Base-by-base conservation (phyloP, 1,284 basidiomycete genomes). In the Sanghuangporus baumii region DNA sequence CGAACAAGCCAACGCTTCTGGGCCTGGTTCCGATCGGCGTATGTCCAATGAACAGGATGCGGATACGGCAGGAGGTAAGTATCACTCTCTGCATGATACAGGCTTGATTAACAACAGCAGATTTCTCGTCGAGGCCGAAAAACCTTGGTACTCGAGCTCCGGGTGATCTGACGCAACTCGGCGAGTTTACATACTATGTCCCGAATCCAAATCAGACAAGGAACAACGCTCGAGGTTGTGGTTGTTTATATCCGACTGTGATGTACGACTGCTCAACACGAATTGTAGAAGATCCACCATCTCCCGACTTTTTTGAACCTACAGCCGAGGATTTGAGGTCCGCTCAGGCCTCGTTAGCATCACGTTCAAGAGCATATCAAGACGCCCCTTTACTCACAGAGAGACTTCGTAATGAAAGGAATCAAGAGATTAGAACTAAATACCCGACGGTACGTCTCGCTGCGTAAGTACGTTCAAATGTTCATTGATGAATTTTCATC, bases 301-400 rank as follows among this genome's bases (percentile, higher is more conserved):
- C 43, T 46, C 89, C 93, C 62, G 80, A 83, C 2, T 91, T 88
- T 72, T 92, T 93, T 69, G 82, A 81, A 16, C 90, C 89, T 0
- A 92, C 88, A 1, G 67, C 86, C 2, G 79, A 85, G 9, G 94
- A 96, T 72, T 75, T 96, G 64, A 86, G 84, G 68, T 78, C 79
- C 2, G 88, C 90, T 0, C 88, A 93, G 67, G 79, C 82, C 0
- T 81, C 83, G 20, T 76, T 91, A 37, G 72, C 82, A 4, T 81
- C 85, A 6, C 81, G 86, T 3, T 83, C 85, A 0, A 82, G 88
- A 59, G 80, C 87, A 1, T 76, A 94, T n/a, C 75, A 75, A 3
- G 87, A 95, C 72, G 89, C 88, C 0, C 93, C 94, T 5, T 75
- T 96, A 7, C 83, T 88, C 68, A 81, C 91, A 9, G 83, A 86